Evolutionary conservation across 176 grass and related monocot genomes (phyloP).

Genomic region (Eremochloa ophiuroides): DNA sequence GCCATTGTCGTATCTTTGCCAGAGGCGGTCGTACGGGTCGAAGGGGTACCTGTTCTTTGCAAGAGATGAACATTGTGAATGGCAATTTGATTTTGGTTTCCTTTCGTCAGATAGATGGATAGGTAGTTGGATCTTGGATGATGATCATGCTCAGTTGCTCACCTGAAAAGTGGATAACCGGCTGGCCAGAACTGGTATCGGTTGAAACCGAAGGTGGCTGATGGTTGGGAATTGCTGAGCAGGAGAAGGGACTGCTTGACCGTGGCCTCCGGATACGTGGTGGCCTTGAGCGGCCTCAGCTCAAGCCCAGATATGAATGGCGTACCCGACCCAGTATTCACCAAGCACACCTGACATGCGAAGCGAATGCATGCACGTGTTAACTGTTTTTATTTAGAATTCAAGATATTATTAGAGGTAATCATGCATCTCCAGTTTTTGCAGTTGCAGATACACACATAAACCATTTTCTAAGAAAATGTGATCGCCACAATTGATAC

Average conservation of each 20-base stretch:
- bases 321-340: constrained; percentile 42
- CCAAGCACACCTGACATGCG: constrained; percentile 53
- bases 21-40: constrained; percentile 42
- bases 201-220: neutral
- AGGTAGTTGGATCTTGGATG: too few species aligned
- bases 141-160: too few species aligned
- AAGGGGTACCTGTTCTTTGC: constrained; percentile 38
- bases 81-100: too few species aligned
- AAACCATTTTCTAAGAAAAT: too few species aligned
- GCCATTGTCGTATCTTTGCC: constrained; percentile 21
- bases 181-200: constrained; percentile 27
- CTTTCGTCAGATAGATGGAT: too few species aligned
- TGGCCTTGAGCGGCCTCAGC: constrained; percentile 26
- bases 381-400: too few species aligned
- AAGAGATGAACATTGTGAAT: too few species aligned
- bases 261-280: constrained; percentile 42
- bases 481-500: too few species aligned
- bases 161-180: neutral
- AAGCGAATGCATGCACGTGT: too few species aligned
- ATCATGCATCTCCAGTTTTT: too few species aligned
- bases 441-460: too few species aligned
- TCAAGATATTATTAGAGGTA: too few species aligned
- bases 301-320: constrained; percentile 60
- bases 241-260: constrained; percentile 18
- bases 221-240: constrained; percentile 14